Base-by-base conservation (phyloP, 1,284 basidiomycete species). In the Tremellales sp. region DNA sequence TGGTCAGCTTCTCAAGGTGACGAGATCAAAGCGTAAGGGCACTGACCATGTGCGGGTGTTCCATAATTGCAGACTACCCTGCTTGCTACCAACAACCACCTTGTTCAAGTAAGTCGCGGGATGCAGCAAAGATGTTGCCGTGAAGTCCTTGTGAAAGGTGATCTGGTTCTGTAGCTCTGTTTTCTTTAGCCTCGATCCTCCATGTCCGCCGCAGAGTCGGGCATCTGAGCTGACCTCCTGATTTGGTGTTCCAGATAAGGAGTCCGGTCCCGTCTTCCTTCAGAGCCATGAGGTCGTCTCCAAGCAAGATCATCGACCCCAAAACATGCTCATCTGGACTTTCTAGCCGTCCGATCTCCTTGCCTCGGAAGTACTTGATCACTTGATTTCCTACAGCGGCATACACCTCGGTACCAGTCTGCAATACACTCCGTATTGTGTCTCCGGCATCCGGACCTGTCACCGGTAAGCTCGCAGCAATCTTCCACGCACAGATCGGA, bases 101-200 rank as follows among this genome's bases (percentile, higher is more conserved):
- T 98, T 98, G 78, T 99, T 97, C 47, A 99, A 75, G 73, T 98
- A 98, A 3, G 96, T 98, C 1, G 91, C 86, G 1, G 96, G 96
- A 71, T 99, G 96, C 5, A 97, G 78, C 25, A 97, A 75, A 17
- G 79, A 80, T 10, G 83, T 87, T 8, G 94, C 93, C 1, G 84
- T 86, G 70, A 97, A 97, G 4, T 60, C 56, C 3, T 60, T 48
- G 49, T 71, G 70, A 57, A 75, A 93, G 45, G 84, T 77, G 41
- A 96, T 82, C 10, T 70, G 61, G 44, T 70, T 70, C 39, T 60
- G 54, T 12, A 70, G 49, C 24, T 67, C 70, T 64, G 48, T 25
- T n/a, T n/a, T 15, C 3, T 19, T 51, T 23, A 51, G 44, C 49
- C 2, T 21, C 21, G 40, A 27, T 31, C 3, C 24, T 39, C 1